These are phyloP conservation scores for Nannochloropsis salina DNA, from an alignment of 108 stramenopile species.

Conservation along the genomic window DNA sequence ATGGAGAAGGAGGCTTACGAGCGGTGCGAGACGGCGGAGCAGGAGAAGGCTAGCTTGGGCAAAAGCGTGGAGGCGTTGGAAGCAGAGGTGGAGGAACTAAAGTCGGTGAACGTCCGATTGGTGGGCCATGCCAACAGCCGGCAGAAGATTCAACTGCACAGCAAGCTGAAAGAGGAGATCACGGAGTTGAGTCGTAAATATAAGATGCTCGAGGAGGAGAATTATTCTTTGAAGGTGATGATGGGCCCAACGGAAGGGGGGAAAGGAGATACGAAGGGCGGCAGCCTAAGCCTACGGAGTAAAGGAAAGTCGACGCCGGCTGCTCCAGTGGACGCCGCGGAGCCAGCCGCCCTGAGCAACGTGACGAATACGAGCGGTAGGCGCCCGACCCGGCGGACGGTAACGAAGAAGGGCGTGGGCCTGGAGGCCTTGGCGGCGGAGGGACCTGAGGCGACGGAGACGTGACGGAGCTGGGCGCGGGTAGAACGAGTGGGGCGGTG, in stretches of 20 bases:
- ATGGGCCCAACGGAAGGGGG: neutral
- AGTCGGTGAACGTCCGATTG: neutral
- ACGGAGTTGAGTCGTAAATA: neutral
- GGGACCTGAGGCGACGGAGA: neutral
- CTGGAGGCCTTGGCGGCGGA: neutral
- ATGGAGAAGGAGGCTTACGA: slow-evolving; percentile 5
- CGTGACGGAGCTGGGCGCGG: neutral
- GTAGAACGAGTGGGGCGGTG: too few species aligned
- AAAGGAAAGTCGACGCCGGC: neutral
- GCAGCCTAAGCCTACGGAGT: neutral
- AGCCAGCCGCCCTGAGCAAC: neutral
- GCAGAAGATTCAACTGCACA: neutral
- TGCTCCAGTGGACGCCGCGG: neutral
- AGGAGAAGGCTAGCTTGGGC: neutral
- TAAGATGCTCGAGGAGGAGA: neutral
- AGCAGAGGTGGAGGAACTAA: slow-evolving; percentile 15
- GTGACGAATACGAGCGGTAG: neutral
- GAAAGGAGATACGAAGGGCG: neutral
- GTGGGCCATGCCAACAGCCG: neutral
- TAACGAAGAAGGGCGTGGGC: neutral
- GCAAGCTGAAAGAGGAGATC: neutral
- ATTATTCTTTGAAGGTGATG: neutral
- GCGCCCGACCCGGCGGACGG: neutral
- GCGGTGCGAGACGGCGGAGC: neutral
- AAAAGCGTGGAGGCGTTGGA: slow-evolving; percentile 1